Base-by-base conservation (phyloP, 208 protist species). In the Leishmania turanica region DNA sequence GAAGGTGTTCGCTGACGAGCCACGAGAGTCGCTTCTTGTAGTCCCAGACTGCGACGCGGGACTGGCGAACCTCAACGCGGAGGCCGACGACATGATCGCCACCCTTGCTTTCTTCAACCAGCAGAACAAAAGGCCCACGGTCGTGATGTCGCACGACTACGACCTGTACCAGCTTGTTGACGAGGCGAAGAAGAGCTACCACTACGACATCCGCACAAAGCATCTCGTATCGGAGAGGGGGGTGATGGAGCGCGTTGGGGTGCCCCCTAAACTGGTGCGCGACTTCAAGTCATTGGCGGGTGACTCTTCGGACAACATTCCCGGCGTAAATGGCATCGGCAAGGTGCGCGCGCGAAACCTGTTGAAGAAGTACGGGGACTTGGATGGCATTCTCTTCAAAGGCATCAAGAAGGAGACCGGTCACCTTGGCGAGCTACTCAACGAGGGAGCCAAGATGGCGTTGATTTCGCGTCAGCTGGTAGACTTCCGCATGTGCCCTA, bases 61-160 rank as follows among this genome's bases (percentile, higher is more conserved):
- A 13, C 86, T 98, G 8, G 90, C 92, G 58, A 92, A 71, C 27
- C 70, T 98, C 27, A 92, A 96, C 66, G 93, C 91, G n/a, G 95
- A 98, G 84, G 95, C 93, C 27, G 95, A 98, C 83, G 95, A 98
- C 80, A 97, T 98, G 90, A 98, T 98, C 68, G 92, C 92, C 49
- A 96, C 90, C 3, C 64, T 98, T 45, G 89, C 93, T 7, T 74
- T 95, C 9, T 88, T 92, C 81, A 93, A 93, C 49, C 92, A 96
- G 75, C 84, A 92, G 71, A 75, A 89, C n/a, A 95, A 90, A 58
- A 79, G 92, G 37, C 95, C 95, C 0, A 96, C 92, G 24, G 90
- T 97, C 19, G 89, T 98, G 0, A 92, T 97, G 83, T 97, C 95
- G 42, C 95, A 98, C 84, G 95, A 98, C 81, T 93, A 95, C 73